A percentile compares a stretch with the other conserved stretches of the same genome.
Evolutionary conservation across 768 basidiomycete genomes (phyloP).

Genomic region (Mycena polygramma): DNA sequence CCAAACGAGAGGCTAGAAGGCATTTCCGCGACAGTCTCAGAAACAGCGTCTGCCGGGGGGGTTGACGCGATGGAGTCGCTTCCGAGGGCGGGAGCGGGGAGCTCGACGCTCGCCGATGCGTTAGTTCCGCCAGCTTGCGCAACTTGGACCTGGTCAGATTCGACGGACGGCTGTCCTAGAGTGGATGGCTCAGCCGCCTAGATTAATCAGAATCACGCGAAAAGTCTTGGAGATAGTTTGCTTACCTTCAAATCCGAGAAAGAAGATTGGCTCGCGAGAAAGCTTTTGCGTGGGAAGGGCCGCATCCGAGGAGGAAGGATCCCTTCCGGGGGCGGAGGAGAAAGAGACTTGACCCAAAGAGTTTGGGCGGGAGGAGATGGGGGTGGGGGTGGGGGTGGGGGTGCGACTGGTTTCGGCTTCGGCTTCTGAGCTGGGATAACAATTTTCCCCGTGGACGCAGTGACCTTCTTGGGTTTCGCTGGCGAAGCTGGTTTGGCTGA

Average conservation of each 20-base stretch:
- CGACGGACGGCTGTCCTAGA: background rate
- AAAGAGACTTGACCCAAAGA: constrained; percentile 24
- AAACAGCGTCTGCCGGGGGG: background rate
- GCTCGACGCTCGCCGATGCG: background rate
- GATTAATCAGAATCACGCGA: constrained; percentile 3
- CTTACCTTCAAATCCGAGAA: constrained; percentile 26
- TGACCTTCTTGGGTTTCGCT: constrained; percentile 28
- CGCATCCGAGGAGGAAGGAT: constrained; percentile 37
- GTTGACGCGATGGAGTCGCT: constrained; percentile 12
- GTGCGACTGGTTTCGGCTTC: constrained; percentile 11
- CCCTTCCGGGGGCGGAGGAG: constrained; percentile 36
- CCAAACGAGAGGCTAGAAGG: constrained; percentile 10
- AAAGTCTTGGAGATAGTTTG: background rate
- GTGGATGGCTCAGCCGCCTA: constrained; percentile 7
- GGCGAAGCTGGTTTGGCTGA: constrained; percentile 28
- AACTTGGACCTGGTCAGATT: constrained; percentile 6
- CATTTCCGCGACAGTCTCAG: background rate
- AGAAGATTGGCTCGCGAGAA: constrained; percentile 13
- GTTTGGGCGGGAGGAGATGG: background rate
- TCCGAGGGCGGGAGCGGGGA: background rate
- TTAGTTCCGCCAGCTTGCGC: background rate
- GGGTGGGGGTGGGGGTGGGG: too few species aligned
- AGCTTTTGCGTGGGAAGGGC: constrained; percentile 29
- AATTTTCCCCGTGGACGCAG: constrained; percentile 16
- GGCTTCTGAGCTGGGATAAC: constrained; percentile 33